Evolutionary conservation across 208 protist genomes (phyloP).

Genomic region (Blechomonas ayalai): DNA sequence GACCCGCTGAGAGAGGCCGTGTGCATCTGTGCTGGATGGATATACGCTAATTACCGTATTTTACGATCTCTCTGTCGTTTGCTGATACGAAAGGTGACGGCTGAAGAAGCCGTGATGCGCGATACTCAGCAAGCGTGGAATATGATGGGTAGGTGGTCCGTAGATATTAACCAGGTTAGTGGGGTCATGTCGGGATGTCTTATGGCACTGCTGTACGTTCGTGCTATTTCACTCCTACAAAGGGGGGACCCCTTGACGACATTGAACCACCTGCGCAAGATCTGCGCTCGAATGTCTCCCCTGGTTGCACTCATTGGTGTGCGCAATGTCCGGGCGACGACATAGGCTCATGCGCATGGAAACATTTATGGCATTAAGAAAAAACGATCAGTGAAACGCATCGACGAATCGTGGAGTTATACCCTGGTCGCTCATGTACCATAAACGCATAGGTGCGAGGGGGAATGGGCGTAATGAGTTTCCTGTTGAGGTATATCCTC

Average conservation of each 20-base stretch:
- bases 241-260: constrained; percentile 24
- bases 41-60: constrained; percentile 55
- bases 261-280: constrained; percentile 25
- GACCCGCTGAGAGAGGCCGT: constrained; percentile 59
- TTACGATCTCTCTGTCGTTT: constrained; percentile 22
- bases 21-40: constrained; percentile 52
- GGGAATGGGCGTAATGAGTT: too few relatives aligned
- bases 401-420: too few relatives aligned
- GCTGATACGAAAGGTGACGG: constrained; percentile 23
- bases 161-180: constrained; percentile 25
- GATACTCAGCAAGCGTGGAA: constrained; percentile 13
- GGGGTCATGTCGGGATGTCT: constrained; percentile 26
- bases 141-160: constrained; percentile 7
- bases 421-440: too few relatives aligned
- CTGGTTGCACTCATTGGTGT: constrained; percentile 26
- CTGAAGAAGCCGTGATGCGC: constrained; percentile 7
- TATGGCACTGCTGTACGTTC: constrained; percentile 53
- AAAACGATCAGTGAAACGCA: too few relatives aligned
- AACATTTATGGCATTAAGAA: too few relatives aligned
- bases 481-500: too few relatives aligned
- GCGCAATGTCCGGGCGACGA: too few relatives aligned
- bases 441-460: too few relatives aligned
- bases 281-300: constrained; percentile 38
- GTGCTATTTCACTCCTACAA: constrained; percentile 47
- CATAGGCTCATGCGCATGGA: too few relatives aligned